A percentile compares a stretch with the other conserved stretches of the same genome.
These are phyloP conservation scores for Colletotrichum lentis DNA, from an alignment of 2,329 filamentous ascomycete species.

Conservation along the genomic window DNA sequence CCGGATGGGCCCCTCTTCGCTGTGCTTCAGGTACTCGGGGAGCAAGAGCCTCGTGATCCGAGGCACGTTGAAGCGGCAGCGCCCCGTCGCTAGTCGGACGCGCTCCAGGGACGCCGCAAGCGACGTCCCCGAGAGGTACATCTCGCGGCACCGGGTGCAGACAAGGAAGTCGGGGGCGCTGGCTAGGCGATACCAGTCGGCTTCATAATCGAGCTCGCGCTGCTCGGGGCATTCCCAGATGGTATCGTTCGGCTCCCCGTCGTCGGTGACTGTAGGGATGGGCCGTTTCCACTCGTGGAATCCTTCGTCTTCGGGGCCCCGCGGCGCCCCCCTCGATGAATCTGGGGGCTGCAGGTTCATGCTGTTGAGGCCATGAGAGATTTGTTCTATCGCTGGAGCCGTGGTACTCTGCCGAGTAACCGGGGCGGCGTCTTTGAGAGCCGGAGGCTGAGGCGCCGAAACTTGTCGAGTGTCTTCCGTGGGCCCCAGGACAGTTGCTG, in stretches of 20 bases:
- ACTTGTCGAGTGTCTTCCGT: not conserved
- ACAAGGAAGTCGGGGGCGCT: slow-evolving; percentile 46
- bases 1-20: slow-evolving; percentile 41
- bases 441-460: not conserved
- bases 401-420: not conserved
- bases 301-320: slow-evolving; percentile 1
- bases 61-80: slow-evolving; percentile 46
- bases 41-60: slow-evolving; percentile 49
- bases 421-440: not conserved
- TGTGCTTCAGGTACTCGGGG: slow-evolving; percentile 43
- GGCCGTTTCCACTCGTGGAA: slow-evolving; percentile 21
- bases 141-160: slow-evolving; percentile 54
- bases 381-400: not conserved
- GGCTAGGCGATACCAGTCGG: slow-evolving; percentile 46
- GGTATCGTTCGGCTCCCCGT: slow-evolving; percentile 41
- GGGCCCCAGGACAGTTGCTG: not conserved
- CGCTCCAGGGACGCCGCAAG: slow-evolving; percentile 46
- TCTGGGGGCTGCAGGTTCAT: not conserved
- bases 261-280: slow-evolving; percentile 1
- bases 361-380: not conserved
- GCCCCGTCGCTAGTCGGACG: slow-evolving; percentile 39
- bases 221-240: slow-evolving; percentile 44
- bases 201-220: slow-evolving; percentile 43
- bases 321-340: not conserved
- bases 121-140: slow-evolving; percentile 46